These are phyloP conservation scores for Geopyxis carbonaria DNA, from an alignment of 495 filamentous ascomycete species.

Conservation along the genomic window DNA sequence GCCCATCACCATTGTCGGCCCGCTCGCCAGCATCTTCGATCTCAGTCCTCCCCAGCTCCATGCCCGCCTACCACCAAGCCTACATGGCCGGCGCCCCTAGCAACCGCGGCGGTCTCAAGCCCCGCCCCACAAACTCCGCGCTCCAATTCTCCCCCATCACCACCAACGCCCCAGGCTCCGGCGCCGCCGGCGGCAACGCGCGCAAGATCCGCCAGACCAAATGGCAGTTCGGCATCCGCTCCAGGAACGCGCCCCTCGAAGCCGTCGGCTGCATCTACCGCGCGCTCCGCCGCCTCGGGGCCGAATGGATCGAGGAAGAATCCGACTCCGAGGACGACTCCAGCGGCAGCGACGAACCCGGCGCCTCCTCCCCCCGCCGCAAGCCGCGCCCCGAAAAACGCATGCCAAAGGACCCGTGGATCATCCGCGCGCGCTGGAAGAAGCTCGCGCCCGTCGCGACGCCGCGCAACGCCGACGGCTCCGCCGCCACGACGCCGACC, in stretches of 20 bases:
- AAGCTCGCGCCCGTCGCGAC: slow-evolving; percentile 7
- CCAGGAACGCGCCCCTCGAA: slow-evolving; percentile 80
- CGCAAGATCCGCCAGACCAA: slow-evolving; percentile 57
- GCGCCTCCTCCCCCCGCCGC: too few relatives aligned
- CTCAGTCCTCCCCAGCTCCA: slow-evolving; percentile 71
- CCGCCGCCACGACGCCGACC: slow-evolving; percentile 22
- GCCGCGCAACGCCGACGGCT: slow-evolving; percentile 21
- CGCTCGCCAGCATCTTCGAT: slow-evolving; percentile 31
- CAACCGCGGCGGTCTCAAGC: not conserved
- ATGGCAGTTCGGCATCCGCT: slow-evolving; percentile 96
- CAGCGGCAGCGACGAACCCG: slow-evolving; percentile 2
- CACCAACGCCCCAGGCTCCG: slow-evolving; percentile 1
- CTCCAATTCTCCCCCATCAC: slow-evolving; percentile 1
- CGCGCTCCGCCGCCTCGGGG: slow-evolving; percentile 69
- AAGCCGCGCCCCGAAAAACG: too few relatives aligned
- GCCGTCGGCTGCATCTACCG: slow-evolving; percentile 88
- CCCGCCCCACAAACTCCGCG: not conserved
- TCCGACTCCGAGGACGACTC: slow-evolving; percentile 22
- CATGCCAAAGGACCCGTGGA: slow-evolving; percentile 86
- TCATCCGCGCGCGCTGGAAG: slow-evolving; percentile 69
- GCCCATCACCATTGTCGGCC: not conserved
- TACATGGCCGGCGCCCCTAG: slow-evolving; percentile 39
- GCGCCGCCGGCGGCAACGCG: slow-evolving; percentile 7
- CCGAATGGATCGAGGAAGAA: slow-evolving; percentile 49
- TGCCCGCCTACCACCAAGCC: slow-evolving; percentile 76